These are phyloP conservation scores for Xylaria sp. DNA, from an alignment of 2,329 filamentous ascomycete species.

Conservation along the genomic window DNA sequence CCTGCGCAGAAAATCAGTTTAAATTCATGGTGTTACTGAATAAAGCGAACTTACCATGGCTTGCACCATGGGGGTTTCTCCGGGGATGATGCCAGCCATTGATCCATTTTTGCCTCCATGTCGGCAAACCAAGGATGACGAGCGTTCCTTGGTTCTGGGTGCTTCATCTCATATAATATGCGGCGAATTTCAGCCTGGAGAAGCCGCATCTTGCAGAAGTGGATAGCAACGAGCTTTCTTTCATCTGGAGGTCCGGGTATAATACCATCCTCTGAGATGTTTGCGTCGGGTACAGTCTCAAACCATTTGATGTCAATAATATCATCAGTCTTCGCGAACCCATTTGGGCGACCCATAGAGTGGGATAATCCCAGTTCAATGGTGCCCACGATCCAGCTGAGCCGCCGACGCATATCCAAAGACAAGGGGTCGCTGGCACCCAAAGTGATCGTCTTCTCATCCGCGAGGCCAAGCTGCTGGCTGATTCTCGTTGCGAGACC, in stretches of 20 bases:
- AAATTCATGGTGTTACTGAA: not conserved
- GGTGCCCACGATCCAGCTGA: conserved; percentile 87
- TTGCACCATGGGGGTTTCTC: conserved; percentile 77
- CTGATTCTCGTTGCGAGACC: conserved; percentile 88
- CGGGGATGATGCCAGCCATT: conserved; percentile 82
- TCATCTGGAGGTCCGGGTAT: conserved; percentile 76
- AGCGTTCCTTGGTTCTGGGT: conserved; percentile 78
- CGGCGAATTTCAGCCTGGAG: conserved; percentile 89
- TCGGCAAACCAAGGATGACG: conserved; percentile 85
- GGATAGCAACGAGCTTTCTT: conserved; percentile 88
- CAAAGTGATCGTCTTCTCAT: conserved; percentile 86
- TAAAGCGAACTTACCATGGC: conserved; percentile 71
- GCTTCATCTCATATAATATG: conserved; percentile 85
- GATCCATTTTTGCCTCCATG: conserved; percentile 80
- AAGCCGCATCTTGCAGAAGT: conserved; percentile 91
- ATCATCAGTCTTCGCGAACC: conserved; percentile 83
- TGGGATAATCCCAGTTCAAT: conserved; percentile 92
- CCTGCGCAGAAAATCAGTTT: conserved; percentile 52
- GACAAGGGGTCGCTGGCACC: conserved; percentile 74
- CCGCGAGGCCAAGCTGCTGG: conserved; percentile 86
- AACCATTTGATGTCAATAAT: conserved; percentile 89
- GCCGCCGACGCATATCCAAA: conserved; percentile 86
- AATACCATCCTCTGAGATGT: conserved; percentile 82
- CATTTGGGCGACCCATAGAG: conserved; percentile 85
- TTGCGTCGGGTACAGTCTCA: conserved; percentile 80